Conservation (phyloP, 257 asterid genomes). For the Solanum corneliomulleri region DNA sequence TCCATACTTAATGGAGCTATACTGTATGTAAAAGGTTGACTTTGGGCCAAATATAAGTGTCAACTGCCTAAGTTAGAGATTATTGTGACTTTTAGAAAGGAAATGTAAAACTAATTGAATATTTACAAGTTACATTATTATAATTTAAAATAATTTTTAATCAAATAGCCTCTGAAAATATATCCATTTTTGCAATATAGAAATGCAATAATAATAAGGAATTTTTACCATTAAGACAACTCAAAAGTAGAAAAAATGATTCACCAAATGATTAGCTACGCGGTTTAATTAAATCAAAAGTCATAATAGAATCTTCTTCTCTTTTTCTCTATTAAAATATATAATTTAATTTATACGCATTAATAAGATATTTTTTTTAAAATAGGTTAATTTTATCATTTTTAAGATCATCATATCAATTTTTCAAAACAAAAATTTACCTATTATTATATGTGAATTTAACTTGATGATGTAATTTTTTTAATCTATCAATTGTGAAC, state of each 20-base stretch:
- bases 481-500: neutral
- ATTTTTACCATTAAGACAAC: neutral
- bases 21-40: neutral
- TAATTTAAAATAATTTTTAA: neutral
- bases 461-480: neutral
- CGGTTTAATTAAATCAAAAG: neutral
- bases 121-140: neutral
- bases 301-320: neutral
- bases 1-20: neutral
- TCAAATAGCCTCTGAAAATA: neutral
- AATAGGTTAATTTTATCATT: neutral
- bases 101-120: neutral
- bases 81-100: neutral
- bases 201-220: neutral
- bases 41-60: neutral
- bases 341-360: neutral
- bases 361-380: neutral
- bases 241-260: neutral
- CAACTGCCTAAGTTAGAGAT: neutral
- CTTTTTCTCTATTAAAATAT: neutral
- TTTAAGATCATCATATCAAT: neutral
- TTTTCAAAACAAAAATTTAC: neutral
- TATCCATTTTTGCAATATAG: neutral
- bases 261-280: neutral
- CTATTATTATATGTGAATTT: neutral